Conservation (phyloP, 768 basidiomycete species). For the Psilocybe tampanensis region DNA sequence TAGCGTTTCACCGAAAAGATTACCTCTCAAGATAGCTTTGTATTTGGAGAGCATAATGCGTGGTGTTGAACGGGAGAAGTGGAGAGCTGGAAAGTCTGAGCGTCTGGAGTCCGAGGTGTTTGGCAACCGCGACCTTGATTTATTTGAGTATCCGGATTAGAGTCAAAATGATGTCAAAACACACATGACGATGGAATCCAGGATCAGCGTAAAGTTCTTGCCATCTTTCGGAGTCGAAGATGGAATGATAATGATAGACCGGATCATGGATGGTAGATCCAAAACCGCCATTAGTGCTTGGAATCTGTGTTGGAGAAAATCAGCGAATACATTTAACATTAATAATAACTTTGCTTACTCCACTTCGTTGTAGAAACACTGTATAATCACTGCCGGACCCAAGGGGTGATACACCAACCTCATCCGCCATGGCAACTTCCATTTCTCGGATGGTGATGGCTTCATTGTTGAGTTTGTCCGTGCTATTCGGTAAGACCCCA, state of each 20-base stretch:
- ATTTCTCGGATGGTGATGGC: conserved; percentile 39
- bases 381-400: conserved; percentile 93
- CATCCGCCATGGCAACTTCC: conserved; percentile 34
- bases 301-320: conserved; percentile 29
- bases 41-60: conserved; percentile 71
- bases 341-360: conserved; percentile 37
- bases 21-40: conserved; percentile 64
- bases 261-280: conserved; percentile 50
- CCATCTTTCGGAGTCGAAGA: conserved; percentile 75
- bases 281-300: conserved; percentile 48
- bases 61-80: conserved; percentile 74
- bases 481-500: conserved; percentile 26
- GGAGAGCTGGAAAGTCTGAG: conserved; percentile 64
- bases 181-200: conserved; percentile 71
- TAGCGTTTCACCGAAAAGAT: conserved; percentile 16
- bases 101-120: conserved; percentile 65
- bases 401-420: conserved; percentile 52
- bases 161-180: conserved; percentile 23
- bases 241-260: conserved; percentile 76
- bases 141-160: neutral
- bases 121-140: conserved; percentile 63
- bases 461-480: conserved; percentile 8
- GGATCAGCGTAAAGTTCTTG: conserved; percentile 78
- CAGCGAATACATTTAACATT: neutral
- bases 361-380: conserved; percentile 80